Percentiles rank a stretch among this genome's conserved stretches.
Evolutionary conservation across 2,329 filamentous ascomycete genomes (phyloP).

Genomic region (Neofusicoccum parvum): DNA sequence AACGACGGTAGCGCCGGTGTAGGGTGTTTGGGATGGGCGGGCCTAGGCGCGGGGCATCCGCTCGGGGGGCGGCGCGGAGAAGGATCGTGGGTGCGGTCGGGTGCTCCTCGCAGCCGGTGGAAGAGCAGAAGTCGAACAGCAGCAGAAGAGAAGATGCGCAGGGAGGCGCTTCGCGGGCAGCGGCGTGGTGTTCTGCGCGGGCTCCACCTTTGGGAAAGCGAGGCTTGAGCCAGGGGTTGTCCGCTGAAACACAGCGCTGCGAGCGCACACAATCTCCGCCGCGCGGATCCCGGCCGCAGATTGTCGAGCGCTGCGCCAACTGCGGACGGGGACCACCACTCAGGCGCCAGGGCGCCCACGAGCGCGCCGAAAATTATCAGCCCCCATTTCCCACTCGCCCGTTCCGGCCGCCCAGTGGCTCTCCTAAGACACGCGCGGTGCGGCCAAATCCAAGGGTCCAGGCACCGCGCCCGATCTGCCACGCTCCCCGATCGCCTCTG

Average conservation of each 20-base stretch:
- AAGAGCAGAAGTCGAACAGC: neutral
- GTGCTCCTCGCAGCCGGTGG: conserved; percentile 16
- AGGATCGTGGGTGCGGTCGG: conserved; percentile 3
- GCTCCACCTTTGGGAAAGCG: conserved; percentile 10
- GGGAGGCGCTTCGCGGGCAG: neutral
- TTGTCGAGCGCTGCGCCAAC: conserved; percentile 4
- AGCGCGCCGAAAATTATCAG: conserved; percentile 8
- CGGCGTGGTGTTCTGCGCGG: conserved; percentile 2
- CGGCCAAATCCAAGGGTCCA: too few relatives aligned
- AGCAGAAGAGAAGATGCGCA: neutral
- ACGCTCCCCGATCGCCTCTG: neutral
- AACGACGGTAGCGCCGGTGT: neutral
- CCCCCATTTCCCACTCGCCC: neutral
- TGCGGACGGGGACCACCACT: neutral
- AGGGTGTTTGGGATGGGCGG: neutral
- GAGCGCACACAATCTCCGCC: conserved; percentile 8
- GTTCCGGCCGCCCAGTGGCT: neutral
- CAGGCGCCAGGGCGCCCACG: neutral
- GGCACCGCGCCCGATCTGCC: neutral
- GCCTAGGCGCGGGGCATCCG: conserved; percentile 11
- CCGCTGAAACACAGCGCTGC: conserved; percentile 9
- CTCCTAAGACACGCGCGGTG: neutral
- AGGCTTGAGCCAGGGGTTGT: conserved; percentile 5
- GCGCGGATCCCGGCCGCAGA: conserved; percentile 3
- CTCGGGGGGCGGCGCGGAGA: neutral